Conservation (phyloP, 352 stramenopile genomes). For the Phytophthora capsici region DNA sequence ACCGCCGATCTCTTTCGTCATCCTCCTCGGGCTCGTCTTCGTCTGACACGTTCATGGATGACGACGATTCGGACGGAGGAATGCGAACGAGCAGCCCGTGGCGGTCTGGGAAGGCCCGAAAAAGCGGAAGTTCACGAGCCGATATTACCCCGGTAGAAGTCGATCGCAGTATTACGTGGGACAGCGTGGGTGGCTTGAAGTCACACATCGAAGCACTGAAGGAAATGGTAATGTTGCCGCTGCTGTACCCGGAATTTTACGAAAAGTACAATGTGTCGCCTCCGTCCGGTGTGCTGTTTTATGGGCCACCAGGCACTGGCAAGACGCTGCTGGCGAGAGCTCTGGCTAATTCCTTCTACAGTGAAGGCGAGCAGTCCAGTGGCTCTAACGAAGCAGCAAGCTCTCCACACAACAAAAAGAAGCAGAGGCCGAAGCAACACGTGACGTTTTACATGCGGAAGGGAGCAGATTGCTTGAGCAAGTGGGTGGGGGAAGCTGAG, state of each 20-base stretch:
- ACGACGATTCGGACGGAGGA: constrained; percentile 73
- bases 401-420: constrained; percentile 13
- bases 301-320: constrained; percentile 91
- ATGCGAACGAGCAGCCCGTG: constrained; percentile 61
- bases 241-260: constrained; percentile 94
- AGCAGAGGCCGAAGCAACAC: constrained; percentile 44
- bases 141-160: constrained; percentile 88
- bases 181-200: constrained; percentile 83
- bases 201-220: constrained; percentile 91
- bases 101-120: constrained; percentile 35
- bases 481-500: constrained; percentile 94
- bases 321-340: constrained; percentile 92
- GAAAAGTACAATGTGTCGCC: constrained; percentile 88
- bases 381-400: not conserved
- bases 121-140: constrained; percentile 55
- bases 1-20: constrained; percentile 49
- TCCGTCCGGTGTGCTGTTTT: constrained; percentile 89
- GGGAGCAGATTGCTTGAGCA: constrained; percentile 90
- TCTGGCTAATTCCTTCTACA: constrained; percentile 79
- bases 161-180: constrained; percentile 85
- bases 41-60: constrained; percentile 57
- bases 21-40: constrained; percentile 57
- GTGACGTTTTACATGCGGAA: constrained; percentile 96
- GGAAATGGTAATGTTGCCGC: constrained; percentile 94
- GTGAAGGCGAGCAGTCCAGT: constrained; percentile 18